Evolutionary conservation across 139 green algal genomes (phyloP), one percentile per base, ranked within the genome.

Genomic region (Chlamydomonas schloesseri): DNA sequence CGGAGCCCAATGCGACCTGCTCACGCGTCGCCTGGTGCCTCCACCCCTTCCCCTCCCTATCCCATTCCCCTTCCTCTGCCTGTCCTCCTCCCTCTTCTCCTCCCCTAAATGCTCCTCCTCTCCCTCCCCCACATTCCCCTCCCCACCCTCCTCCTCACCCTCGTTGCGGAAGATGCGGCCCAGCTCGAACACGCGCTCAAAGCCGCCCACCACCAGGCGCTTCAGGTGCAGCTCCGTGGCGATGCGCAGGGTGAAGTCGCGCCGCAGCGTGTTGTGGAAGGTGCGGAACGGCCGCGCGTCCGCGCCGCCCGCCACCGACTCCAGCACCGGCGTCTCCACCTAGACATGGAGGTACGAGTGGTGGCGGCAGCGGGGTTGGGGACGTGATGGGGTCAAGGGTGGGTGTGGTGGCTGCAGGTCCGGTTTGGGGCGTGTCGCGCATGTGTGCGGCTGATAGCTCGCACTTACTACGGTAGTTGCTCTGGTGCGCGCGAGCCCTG

Each of bases 151-250:
- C 3, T 71, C 2, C n/a, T 11, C 73, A 82, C 98, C 98, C 87
- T 99, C 98, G 89, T 99, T 99, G 37, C 98, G 92, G 88, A 99
- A 99, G 62, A 99, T 88, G 68, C 89, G 93, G 5, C 97, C 98
- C 50, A 99, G 95, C 92, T 99, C 98, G 91, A 97, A 99, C 71
- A 99, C 97, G 29, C 96, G 93, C 89, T 99, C 98, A 82, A 99
- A 96, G 23, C 98, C 98, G 29, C 96, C 96, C 70, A 88, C 86
- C 69, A 90, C 84, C 84, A 90, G 84, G 53, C 89, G 80, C 91
- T 99, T 99, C 15, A 99, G 95, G 87, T 99, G 97, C 86, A 99
- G 93, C 96, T 99, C 98, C 0, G 98, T 99, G 37, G 98, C 98
- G 82, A 99, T 99, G 77, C 98, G 94, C 81, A 99, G 88, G 18